Evolutionary conservation across 805 yeast genomes (phyloP).

Genomic region (Saccharomyces paradoxus): DNA sequence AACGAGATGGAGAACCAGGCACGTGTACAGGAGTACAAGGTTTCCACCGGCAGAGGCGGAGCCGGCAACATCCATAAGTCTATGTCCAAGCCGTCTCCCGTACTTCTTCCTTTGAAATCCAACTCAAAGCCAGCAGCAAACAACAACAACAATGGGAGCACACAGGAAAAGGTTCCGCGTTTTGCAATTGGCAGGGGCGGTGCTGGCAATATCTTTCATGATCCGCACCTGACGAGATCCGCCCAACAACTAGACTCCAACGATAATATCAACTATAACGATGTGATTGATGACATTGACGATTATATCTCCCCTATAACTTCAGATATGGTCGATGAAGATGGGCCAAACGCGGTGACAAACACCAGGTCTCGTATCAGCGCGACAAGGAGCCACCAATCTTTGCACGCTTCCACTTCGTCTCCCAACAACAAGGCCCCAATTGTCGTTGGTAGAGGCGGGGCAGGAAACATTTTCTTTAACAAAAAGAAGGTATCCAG

Average conservation of each 20-base stretch:
- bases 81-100: slow-evolving; percentile 42
- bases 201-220: slow-evolving; percentile 49
- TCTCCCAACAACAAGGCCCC: slow-evolving; percentile 1
- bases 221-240: slow-evolving; percentile 45
- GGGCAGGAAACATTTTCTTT: slow-evolving; percentile 31
- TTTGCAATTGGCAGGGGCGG: slow-evolving; percentile 65
- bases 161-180: background rate
- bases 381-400: background rate
- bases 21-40: slow-evolving; percentile 7
- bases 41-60: slow-evolving; percentile 73
- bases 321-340: background rate
- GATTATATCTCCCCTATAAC: slow-evolving; percentile 7
- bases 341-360: background rate
- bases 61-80: slow-evolving; percentile 56
- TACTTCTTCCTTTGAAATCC: slow-evolving; percentile 36
- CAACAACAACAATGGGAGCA: background rate
- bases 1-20: background rate
- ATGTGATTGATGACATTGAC: slow-evolving; percentile 3
- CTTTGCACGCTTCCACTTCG: background rate
- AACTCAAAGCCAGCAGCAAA: background rate
- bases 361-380: background rate
- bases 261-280: slow-evolving; percentile 23
- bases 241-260: slow-evolving; percentile 55
- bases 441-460: slow-evolving; percentile 29
- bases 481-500: background rate